A percentile compares a stretch with the other conserved stretches of the same genome.
Conservation (phyloP, 2,329 filamentous ascomycete species). For the Helicocarpus griseus region DNA sequence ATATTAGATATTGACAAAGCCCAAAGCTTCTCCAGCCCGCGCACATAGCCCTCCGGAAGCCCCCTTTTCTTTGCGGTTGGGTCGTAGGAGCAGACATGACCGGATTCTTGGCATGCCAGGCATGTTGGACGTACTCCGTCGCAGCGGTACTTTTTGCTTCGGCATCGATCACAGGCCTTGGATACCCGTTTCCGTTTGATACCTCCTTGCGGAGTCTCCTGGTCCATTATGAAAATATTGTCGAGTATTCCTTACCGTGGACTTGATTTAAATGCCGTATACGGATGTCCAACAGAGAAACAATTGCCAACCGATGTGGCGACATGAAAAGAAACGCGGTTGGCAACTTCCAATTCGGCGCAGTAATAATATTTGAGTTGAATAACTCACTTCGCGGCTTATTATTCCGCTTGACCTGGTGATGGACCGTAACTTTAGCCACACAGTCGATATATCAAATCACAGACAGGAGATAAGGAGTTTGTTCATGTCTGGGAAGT, state of each 20-base stretch:
- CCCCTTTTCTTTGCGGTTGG: slow-evolving; percentile 37
- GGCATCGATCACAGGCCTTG: slow-evolving; percentile 37
- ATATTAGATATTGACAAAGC: slow-evolving; percentile 35
- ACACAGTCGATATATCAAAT: too few relatives aligned
- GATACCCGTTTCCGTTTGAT: slow-evolving; percentile 35
- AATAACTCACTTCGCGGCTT: too few relatives aligned
- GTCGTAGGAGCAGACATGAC: slow-evolving; percentile 35
- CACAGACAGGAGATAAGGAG: too few relatives aligned
- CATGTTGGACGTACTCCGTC: slow-evolving; percentile 35
- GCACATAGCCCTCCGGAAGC: slow-evolving; percentile 38
- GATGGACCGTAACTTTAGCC: too few relatives aligned
- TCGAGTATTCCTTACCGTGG: background rate
- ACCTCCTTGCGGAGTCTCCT: background rate
- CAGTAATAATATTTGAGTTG: too few relatives aligned
- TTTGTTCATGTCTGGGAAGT: too few relatives aligned
- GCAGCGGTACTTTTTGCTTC: slow-evolving; percentile 38
- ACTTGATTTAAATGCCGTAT: background rate
- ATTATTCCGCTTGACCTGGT: too few relatives aligned
- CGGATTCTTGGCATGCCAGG: slow-evolving; percentile 31
- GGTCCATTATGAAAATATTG: background rate
- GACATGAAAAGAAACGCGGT: too few relatives aligned
- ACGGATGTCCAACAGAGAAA: too few relatives aligned
- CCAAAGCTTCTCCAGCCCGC: slow-evolving; percentile 38
- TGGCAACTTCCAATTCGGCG: too few relatives aligned
- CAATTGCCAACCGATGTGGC: too few relatives aligned